Evolutionary conservation across 805 yeast genomes (phyloP).

Genomic region (Candida berthetii): DNA sequence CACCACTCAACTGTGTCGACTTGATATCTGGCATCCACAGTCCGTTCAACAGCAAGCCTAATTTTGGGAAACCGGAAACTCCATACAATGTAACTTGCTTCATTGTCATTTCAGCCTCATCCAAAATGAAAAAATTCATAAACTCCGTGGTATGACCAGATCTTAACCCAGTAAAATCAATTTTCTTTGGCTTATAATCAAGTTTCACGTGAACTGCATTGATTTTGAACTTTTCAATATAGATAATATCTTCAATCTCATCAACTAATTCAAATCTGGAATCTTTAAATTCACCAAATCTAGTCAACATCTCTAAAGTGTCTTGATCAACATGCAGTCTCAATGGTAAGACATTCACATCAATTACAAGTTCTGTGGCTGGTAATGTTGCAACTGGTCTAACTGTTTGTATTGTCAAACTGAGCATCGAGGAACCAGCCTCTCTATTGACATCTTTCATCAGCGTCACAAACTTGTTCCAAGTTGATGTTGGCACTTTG

Average conservation of each 20-base stretch:
- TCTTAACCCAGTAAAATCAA: slow-evolving; percentile 77
- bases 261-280: slow-evolving; percentile 54
- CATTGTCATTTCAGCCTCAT: slow-evolving; percentile 72
- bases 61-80: slow-evolving; percentile 60
- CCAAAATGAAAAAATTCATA: slow-evolving; percentile 82
- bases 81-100: slow-evolving; percentile 66
- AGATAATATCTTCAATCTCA: slow-evolving; percentile 56
- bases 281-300: slow-evolving; percentile 82
- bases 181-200: slow-evolving; percentile 88
- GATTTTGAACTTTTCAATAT: slow-evolving; percentile 62
- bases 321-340: slow-evolving; percentile 90
- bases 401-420: slow-evolving; percentile 45
- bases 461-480: slow-evolving; percentile 79
- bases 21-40: slow-evolving; percentile 87
- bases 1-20: slow-evolving; percentile 72
- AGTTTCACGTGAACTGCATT: slow-evolving; percentile 55
- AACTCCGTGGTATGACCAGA: slow-evolving; percentile 86
- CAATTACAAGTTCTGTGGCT: slow-evolving; percentile 61
- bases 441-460: slow-evolving; percentile 67
- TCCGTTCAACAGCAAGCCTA: slow-evolving; percentile 51
- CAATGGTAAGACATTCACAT: slow-evolving; percentile 59
- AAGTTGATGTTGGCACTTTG: slow-evolving; percentile 79
- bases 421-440: slow-evolving; percentile 57
- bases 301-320: slow-evolving; percentile 72
- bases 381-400: slow-evolving; percentile 59